These are phyloP conservation scores for Bruguiera hainesii DNA, from an alignment of 441 rosid genomes.

Conservation along the genomic window DNA sequence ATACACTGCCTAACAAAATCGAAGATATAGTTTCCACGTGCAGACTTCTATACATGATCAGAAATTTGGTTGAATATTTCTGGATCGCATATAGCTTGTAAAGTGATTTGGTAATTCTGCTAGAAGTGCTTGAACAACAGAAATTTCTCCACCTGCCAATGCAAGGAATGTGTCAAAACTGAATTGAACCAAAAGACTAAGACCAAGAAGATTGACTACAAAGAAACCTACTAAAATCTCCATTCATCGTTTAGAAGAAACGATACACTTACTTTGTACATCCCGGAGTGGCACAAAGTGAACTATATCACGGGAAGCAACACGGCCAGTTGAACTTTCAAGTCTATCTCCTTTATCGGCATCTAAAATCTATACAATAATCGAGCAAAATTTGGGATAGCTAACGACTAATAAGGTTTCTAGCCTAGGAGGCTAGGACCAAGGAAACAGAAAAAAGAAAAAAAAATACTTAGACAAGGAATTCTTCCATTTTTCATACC, in stretches of 20 bases:
- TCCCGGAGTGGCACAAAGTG: conserved; percentile 80
- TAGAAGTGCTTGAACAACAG: conserved; percentile 76
- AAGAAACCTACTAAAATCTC: no score
- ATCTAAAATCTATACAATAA: conserved; percentile 56
- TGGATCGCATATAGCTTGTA: conserved; percentile 65
- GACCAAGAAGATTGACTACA: background rate
- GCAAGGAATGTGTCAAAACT: conserved; percentile 4
- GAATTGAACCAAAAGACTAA: background rate
- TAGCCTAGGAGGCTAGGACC: background rate
- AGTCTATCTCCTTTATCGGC: conserved; percentile 89
- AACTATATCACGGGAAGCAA: conserved; percentile 88
- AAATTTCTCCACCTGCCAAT: conserved; percentile 62
- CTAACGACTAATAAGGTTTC: background rate
- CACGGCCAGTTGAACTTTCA: conserved; percentile 73
- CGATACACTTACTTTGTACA: conserved; percentile 58
- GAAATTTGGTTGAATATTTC: conserved; percentile 51
- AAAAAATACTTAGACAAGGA: background rate
- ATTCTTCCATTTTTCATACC: conserved; percentile 33
- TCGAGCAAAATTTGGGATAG: background rate
- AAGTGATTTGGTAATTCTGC: conserved; percentile 84
- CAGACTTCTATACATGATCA: conserved; percentile 33
- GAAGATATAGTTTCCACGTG: conserved; percentile 23
- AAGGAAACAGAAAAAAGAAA: no score
- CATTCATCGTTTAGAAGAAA: no score
- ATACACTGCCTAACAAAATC: conserved; percentile 18